phyloP scores from a whole-genome alignment of 2,329 filamentous ascomycete species.

The Bipolaris oryzae region DNA sequence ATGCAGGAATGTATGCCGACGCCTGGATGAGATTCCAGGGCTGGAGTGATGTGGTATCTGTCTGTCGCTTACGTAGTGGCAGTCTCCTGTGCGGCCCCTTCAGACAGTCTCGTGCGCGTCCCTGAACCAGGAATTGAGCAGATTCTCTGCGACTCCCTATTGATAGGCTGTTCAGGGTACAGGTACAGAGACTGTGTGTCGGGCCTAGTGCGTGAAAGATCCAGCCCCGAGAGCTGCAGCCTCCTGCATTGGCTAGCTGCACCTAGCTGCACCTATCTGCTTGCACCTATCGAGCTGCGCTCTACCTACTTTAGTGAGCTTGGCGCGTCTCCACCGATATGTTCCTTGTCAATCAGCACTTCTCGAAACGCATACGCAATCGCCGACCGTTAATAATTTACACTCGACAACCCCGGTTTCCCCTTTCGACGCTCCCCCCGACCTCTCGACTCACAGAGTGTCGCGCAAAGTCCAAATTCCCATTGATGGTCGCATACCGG shows the following conservation, averaged over 20 bases:
- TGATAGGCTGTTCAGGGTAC: neutral
- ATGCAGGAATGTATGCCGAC: constrained; percentile 3
- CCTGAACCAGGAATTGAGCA: neutral
- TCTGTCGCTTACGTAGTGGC: constrained; percentile 16
- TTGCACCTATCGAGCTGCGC: constrained; percentile 13
- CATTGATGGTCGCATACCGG: constrained; percentile 13
- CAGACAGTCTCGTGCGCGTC: constrained; percentile 3
- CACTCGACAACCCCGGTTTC: constrained; percentile 11
- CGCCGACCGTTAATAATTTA: constrained; percentile 21
- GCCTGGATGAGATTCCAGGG: constrained; percentile 11
- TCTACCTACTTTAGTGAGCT: constrained; percentile 8
- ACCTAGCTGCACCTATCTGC: constrained; percentile 7
- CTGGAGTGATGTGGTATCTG: neutral
- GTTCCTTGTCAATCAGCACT: constrained; percentile 20
- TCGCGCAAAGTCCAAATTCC: constrained; percentile 9
- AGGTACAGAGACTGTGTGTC: neutral
- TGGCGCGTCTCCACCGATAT: constrained; percentile 21
- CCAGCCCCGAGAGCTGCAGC: neutral
- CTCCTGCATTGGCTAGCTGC: constrained; percentile 14
- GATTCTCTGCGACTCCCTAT: neutral
- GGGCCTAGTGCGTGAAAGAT: neutral
- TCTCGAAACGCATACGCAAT: constrained; percentile 32
- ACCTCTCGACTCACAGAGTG: constrained; percentile 1
- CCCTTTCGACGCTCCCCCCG: constrained; percentile 11
- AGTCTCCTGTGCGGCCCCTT: constrained; percentile 18